Percentiles rank a stretch among this genome's conserved stretches.
Conservation (phyloP, 2,329 filamentous ascomycete species). For the Peltaster fructicola region DNA sequence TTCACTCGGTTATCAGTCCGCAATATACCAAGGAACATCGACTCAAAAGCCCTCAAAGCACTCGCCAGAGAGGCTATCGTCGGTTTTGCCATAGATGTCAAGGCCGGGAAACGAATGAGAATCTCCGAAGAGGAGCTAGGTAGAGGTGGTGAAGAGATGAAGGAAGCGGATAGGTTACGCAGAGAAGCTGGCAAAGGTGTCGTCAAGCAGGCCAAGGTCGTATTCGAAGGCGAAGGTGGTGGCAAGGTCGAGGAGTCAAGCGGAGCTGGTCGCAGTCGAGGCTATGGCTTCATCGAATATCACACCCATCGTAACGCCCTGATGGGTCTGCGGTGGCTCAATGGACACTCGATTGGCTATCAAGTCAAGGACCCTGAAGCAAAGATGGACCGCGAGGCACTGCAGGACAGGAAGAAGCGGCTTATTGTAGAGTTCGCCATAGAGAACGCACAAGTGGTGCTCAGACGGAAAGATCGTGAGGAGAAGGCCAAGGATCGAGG, state of each 20-base stretch:
- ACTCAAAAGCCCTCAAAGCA: constrained; percentile 75
- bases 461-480: constrained; percentile 51
- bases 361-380: constrained; percentile 20
- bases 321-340: constrained; percentile 88
- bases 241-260: constrained; percentile 62
- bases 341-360: constrained; percentile 50
- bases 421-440: constrained; percentile 95
- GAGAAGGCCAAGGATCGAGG: constrained; percentile 31
- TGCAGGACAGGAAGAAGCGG: constrained; percentile 66
- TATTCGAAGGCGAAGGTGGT: constrained; percentile 77
- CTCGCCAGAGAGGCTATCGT: constrained; percentile 85
- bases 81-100: constrained; percentile 82
- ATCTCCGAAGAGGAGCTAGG: constrained; percentile 79
- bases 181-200: constrained; percentile 72
- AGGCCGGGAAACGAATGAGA: constrained; percentile 53
- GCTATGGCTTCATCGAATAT: constrained; percentile 97
- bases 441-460: constrained; percentile 92
- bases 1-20: constrained; percentile 80
- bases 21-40: constrained; percentile 71
- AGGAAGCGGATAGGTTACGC: constrained; percentile 59
- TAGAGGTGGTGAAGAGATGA: constrained; percentile 64
- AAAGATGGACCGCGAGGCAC: constrained; percentile 20
- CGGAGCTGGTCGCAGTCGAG: constrained; percentile 68
- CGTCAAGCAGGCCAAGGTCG: constrained; percentile 83
- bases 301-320: constrained; percentile 82